phyloP scores from a whole-genome alignment of 2,329 filamentous ascomycete genomes.

The Kalaharituber pfeilii region DNA sequence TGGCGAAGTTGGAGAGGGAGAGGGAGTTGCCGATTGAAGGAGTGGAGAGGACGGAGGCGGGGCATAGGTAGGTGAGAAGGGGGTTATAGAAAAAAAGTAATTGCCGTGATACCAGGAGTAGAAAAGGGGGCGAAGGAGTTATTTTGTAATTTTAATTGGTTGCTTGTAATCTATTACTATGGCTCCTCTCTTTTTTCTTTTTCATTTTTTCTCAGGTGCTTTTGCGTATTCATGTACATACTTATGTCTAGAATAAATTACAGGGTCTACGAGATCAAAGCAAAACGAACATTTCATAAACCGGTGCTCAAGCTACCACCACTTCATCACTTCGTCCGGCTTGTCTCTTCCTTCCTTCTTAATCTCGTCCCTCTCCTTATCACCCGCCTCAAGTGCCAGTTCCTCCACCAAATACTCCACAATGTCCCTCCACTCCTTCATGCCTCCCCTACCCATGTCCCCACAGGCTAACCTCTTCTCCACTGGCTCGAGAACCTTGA shows the following conservation, averaged over 20 bases:
- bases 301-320: too few species aligned
- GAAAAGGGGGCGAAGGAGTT: too few species aligned
- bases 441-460: slow-evolving; percentile 2
- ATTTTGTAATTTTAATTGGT: background rate
- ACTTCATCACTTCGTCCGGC: background rate
- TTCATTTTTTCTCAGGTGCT: background rate
- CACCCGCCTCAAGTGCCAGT: slow-evolving; percentile 36
- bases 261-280: background rate
- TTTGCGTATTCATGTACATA: background rate
- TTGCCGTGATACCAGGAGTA: too few species aligned
- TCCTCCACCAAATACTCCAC: slow-evolving; percentile 74
- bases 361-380: slow-evolving; percentile 30
- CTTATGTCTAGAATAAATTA: too few species aligned
- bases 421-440: slow-evolving; percentile 46
- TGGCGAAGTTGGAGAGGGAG: slow-evolving; percentile 25
- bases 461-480: slow-evolving; percentile 2
- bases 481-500: slow-evolving; percentile 39
- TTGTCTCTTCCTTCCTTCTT: too few species aligned
- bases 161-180: slow-evolving; percentile 3
- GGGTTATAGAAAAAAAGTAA: too few species aligned
- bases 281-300: slow-evolving; percentile 10
- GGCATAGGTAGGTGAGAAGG: too few species aligned
- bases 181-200: background rate
- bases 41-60: slow-evolving; percentile 4
- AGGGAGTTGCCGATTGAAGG: slow-evolving; percentile 10